phyloP scores from a whole-genome alignment of 495 filamentous ascomycete genomes.

The Sabuloglossum arenarium region DNA sequence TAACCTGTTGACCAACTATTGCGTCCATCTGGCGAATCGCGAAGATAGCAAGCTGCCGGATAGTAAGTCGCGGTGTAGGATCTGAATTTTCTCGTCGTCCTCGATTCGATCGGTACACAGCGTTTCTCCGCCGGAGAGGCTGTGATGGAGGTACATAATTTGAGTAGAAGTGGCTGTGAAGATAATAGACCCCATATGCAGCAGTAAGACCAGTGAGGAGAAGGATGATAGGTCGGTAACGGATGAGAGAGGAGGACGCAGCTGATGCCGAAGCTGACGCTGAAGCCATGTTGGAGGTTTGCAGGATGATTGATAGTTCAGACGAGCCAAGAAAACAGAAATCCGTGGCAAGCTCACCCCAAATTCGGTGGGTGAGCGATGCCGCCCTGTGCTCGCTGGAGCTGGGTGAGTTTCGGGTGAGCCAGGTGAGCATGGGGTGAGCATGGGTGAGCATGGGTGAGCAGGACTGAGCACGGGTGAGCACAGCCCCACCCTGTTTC shows the following conservation, averaged over 20 bases:
- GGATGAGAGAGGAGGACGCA: constrained; percentile 17
- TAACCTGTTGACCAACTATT: not conserved
- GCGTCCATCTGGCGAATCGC: not conserved
- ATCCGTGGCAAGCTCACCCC: no score
- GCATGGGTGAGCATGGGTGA: no score
- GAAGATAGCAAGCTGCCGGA: not conserved
- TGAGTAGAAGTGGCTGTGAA: constrained; percentile 20
- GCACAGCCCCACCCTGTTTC: no score
- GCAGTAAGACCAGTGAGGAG: constrained; percentile 28
- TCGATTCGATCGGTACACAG: constrained; percentile 7
- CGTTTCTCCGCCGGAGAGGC: constrained; percentile 25
- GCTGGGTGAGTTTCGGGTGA: no score
- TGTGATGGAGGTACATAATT: constrained; percentile 8
- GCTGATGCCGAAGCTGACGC: constrained; percentile 1
- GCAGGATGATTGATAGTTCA: no score
- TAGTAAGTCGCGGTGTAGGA: not conserved
- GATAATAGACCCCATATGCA: constrained; percentile 26
- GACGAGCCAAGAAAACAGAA: no score
- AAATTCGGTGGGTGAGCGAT: no score
- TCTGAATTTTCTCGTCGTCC: not conserved
- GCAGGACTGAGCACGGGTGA: no score
- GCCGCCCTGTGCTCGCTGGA: no score
- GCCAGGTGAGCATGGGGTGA: no score
- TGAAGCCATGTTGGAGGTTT: no score
- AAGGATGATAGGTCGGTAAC: constrained; percentile 29